Base-by-base conservation (phyloP, 192 early-diverging fungal species). In the Gigaspora rosea region DNA sequence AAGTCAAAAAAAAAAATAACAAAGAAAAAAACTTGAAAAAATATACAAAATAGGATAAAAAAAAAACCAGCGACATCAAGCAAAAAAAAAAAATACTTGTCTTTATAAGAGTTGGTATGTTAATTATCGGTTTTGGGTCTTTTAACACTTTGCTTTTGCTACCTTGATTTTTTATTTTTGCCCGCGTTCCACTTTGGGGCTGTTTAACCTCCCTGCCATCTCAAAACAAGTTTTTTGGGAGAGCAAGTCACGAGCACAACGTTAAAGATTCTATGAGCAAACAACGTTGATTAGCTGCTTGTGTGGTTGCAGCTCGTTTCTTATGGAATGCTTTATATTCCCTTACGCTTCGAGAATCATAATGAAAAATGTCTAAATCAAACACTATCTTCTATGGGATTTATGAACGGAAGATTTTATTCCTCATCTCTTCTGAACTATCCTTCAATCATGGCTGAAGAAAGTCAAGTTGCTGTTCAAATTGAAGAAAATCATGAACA, bases 141-240 rank as follows among this genome's bases (percentile, higher is more conserved):
- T 65, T 65, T 65, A 65, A 65, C 63, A 65, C 63, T 65, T 65
- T 65, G 63, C 63, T 65, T 65, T 65, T 65, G 63, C 63, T 36
- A 65, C 16, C 63, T 35, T 65, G 32, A 16, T 65, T 65, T 65
- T 65, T 64, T 65, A 11, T 33, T 65, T 65, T 41, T 41, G 61
- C 32, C 61, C 61, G 27, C 61, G 61, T 65, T 65, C 63, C 27
- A 27, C 27, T 27, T 27, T 27, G 27, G 27, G 27, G 27, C 27
- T 27, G 27, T 27, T 27, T 27, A 27, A 27, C 27, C 27, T 27
- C 27, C 27, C 27, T 27, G 27, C 27, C 27, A 27, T 27, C 27
- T 27, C 27, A 27, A 27, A 27, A 27, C 27, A 27, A 27, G 27
- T 27, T 27, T 27, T 27, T 27, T 27, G 27, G 27, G 27, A 27